phyloP scores from a whole-genome alignment of 495 filamentous ascomycete species.

The Penicillium dipodomyicola region DNA sequence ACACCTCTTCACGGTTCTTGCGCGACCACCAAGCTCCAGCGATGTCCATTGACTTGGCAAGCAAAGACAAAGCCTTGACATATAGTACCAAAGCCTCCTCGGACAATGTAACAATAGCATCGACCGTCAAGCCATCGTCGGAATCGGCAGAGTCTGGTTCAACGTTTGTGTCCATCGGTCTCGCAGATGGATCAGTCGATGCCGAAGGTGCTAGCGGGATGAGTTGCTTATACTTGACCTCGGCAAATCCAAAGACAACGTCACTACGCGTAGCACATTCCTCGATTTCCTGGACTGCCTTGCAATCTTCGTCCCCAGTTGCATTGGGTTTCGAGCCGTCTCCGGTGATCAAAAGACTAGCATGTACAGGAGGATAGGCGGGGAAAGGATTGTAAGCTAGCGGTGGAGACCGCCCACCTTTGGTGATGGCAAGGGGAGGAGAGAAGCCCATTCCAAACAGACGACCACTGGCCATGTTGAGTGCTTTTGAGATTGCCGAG shows the following conservation, averaged over 20 bases:
- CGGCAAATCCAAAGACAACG: conserved; percentile 93
- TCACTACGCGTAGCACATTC: conserved; percentile 89
- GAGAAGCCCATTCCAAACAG: conserved; percentile 73
- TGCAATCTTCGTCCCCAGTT: conserved; percentile 75
- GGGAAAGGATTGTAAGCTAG: conserved; percentile 79
- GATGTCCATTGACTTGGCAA: conserved; percentile 95
- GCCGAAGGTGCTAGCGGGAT: conserved; percentile 80
- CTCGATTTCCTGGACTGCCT: conserved; percentile 76
- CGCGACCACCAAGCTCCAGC: conserved; percentile 89
- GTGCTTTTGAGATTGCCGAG: conserved; percentile 88
- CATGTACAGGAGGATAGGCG: conserved; percentile 71
- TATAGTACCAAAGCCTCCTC: conserved; percentile 96
- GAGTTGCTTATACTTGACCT: conserved; percentile 97
- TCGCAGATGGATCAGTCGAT: conserved; percentile 44
- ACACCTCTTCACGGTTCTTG: conserved; percentile 65
- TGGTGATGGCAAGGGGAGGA: conserved; percentile 65
- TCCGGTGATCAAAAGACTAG: conserved; percentile 58
- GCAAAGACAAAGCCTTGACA: conserved; percentile 83
- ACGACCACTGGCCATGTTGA: conserved; percentile 88
- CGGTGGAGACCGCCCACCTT: conserved; percentile 68
- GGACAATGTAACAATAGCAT: conserved; percentile 80
- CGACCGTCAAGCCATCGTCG: conserved; percentile 64
- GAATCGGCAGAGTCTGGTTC: conserved; percentile 36
- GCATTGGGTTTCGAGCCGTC: conserved; percentile 58
- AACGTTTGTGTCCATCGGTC: conserved; percentile 29